These are phyloP conservation scores for Plicaturopsis crispa DNA, from an alignment of 768 basidiomycete genomes.

Conservation along the genomic window DNA sequence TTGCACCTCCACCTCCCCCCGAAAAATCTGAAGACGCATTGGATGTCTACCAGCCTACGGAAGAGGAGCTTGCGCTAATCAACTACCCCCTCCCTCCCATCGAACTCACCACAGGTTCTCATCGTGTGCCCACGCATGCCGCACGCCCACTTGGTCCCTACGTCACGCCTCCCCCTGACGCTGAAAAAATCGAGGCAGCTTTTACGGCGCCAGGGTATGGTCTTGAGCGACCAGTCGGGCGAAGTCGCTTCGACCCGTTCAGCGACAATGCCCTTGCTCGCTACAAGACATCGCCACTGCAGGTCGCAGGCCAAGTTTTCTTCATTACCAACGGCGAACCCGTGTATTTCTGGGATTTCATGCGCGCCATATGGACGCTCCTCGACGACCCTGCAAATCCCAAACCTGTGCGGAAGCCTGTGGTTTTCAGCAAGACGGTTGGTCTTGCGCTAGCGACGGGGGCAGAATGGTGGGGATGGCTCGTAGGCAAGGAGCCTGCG, in stretches of 20 bases:
- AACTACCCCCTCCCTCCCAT: slow-evolving; percentile 51
- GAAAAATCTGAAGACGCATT: slow-evolving; percentile 16
- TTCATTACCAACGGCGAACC: slow-evolving; percentile 98
- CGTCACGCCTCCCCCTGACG: slow-evolving; percentile 51
- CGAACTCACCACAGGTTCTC: slow-evolving; percentile 53
- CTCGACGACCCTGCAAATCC: slow-evolving; percentile 41
- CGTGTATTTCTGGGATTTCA: slow-evolving; percentile 93
- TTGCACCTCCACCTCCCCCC: slow-evolving; percentile 39
- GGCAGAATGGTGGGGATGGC: slow-evolving; percentile 66
- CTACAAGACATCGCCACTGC: slow-evolving; percentile 49
- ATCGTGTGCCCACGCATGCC: slow-evolving; percentile 68
- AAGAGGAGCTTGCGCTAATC: slow-evolving; percentile 34
- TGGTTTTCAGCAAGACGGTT: slow-evolving; percentile 49
- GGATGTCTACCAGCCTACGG: slow-evolving; percentile 33
- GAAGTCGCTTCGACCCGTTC: slow-evolving; percentile 80
- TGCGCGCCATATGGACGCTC: slow-evolving; percentile 69
- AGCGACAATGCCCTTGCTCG: slow-evolving; percentile 49
- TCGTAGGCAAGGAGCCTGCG: slow-evolving; percentile 72
- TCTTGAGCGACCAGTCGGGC: slow-evolving; percentile 48
- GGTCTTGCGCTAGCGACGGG: slow-evolving; percentile 66
- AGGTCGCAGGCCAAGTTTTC: slow-evolving; percentile 89
- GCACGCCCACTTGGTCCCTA: slow-evolving; percentile 84
- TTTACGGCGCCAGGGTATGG: slow-evolving; percentile 42
- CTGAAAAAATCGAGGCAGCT: slow-evolving; percentile 44
- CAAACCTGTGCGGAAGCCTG: slow-evolving; percentile 40